phyloP scores from a whole-genome alignment of 2,329 filamentous ascomycete genomes.

The Coccinonectria pachysandricola region DNA sequence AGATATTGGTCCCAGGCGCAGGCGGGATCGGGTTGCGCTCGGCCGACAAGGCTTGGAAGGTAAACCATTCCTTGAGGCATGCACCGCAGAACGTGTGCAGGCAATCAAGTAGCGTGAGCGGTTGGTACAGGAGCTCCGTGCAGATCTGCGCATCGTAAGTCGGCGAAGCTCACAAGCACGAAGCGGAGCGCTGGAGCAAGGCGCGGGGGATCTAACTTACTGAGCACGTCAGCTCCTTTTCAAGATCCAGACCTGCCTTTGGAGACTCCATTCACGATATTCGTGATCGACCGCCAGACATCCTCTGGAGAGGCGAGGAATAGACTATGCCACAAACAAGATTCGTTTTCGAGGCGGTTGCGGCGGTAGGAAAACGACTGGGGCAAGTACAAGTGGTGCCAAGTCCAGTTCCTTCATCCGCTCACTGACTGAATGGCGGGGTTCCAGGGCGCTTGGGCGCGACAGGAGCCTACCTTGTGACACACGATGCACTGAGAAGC shows the following conservation, averaged over 20 bases:
- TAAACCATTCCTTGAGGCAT: constrained; percentile 94
- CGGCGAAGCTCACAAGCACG: constrained; percentile 3
- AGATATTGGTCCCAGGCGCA: constrained; percentile 40
- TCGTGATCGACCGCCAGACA: constrained; percentile 7
- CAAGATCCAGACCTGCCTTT: constrained; percentile 56
- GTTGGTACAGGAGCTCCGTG: constrained; percentile 87
- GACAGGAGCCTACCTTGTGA: no score
- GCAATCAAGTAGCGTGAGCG: constrained; percentile 83
- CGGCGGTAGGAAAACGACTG: no score
- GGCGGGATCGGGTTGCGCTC: constrained; percentile 41
- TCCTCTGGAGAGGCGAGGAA: constrained; percentile 6
- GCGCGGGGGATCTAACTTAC: constrained; percentile 36
- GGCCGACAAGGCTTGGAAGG: constrained; percentile 58
- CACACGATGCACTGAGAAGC: no score
- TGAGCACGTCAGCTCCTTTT: constrained; percentile 91
- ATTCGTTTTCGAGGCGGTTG: no score
- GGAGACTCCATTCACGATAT: constrained; percentile 39
- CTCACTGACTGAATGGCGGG: constrained; percentile 13
- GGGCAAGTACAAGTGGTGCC: no score
- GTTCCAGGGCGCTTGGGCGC: constrained; percentile 5
- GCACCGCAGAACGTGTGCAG: constrained; percentile 93
- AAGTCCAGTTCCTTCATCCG: no score
- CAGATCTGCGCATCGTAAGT: constrained; percentile 59
- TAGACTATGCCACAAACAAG: constrained; percentile 2
- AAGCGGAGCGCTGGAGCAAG: constrained; percentile 2